Evolutionary conservation across 305 asterid species (phyloP).

Genomic region (Fraxinus baroniana): DNA sequence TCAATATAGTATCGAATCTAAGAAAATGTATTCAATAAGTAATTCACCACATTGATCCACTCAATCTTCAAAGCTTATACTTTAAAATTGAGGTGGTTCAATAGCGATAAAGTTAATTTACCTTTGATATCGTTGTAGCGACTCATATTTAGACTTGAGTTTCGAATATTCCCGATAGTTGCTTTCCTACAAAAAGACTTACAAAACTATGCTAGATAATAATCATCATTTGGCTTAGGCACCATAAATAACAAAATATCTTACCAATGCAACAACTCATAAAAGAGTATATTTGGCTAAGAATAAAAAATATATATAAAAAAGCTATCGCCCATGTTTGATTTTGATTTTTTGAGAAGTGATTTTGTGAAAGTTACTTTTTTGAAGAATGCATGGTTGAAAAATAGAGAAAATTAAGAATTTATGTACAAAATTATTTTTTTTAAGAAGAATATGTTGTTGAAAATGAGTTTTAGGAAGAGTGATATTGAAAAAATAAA

Average conservation of each 20-base stretch:
- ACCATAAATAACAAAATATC: not conserved
- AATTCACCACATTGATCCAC: not conserved
- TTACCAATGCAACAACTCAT: not conserved
- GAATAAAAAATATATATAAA: not conserved
- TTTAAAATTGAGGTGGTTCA: not conserved
- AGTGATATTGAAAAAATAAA: not conserved
- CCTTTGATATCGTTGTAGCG: slow-evolving; percentile 91
- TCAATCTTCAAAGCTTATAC: not conserved
- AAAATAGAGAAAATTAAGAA: too few species aligned
- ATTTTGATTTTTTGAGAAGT: too few species aligned
- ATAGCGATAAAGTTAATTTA: slow-evolving; percentile 11
- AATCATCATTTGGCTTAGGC: not conserved
- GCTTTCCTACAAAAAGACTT: slow-evolving; percentile 55
- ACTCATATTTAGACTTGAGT: slow-evolving; percentile 75
- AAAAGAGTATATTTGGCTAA: not conserved
- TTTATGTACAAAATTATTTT: not conserved
- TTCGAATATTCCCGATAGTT: slow-evolving; percentile 81
- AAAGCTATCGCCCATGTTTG: not conserved
- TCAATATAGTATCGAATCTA: not conserved
- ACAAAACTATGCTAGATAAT: not conserved
- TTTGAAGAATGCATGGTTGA: not conserved
- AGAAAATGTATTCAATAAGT: not conserved
- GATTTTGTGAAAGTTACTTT: not conserved
- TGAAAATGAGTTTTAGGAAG: not conserved
- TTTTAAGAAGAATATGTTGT: too few species aligned